Conservation (phyloP, 441 rosid genomes). For the Arabidopsis lyrata region DNA sequence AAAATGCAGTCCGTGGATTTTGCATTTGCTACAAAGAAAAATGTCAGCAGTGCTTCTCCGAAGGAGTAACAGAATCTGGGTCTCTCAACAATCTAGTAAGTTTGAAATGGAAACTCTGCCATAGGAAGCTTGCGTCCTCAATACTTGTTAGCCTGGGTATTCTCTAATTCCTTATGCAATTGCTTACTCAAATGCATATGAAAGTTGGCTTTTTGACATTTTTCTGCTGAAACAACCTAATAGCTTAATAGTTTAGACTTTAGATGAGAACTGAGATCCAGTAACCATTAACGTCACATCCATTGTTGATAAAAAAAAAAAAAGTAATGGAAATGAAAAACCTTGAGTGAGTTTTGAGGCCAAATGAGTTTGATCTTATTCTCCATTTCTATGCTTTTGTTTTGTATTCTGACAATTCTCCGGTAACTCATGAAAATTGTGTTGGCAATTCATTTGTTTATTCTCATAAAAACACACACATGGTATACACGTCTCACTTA, state of each 20-base stretch:
- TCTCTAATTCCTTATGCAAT: constrained; percentile 39
- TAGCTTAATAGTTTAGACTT: constrained; percentile 7
- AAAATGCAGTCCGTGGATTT: constrained; percentile 41
- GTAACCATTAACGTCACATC: not conserved
- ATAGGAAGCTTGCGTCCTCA: constrained; percentile 65
- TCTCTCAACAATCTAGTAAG: constrained; percentile 52
- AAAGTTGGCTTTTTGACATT: constrained; percentile 24
- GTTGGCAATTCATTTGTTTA: constrained; percentile 6
- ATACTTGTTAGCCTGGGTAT: constrained; percentile 73
- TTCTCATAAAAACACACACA: not conserved
- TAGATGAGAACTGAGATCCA: constrained; percentile 17
- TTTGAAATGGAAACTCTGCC: constrained; percentile 75
- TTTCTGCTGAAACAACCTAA: constrained; percentile 24
- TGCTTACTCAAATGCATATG: constrained; percentile 24
- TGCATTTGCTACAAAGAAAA: constrained; percentile 71
- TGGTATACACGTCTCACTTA: constrained; percentile 3
- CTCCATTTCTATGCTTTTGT: constrained; percentile 24
- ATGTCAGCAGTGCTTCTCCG: constrained; percentile 65
- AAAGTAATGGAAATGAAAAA: constrained; percentile 15
- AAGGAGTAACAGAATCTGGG: constrained; percentile 60
- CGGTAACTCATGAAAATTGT: constrained; percentile 21
- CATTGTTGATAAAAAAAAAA: constrained; percentile 6
- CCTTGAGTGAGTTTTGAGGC: constrained; percentile 24
- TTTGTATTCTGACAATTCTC: constrained; percentile 31
- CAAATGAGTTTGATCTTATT: constrained; percentile 25